A percentile compares a stretch with the other conserved stretches of the same genome.
Evolutionary conservation across 202 grass and related monocot genomes (phyloP).

Genomic region (Schoenoplectus tabernaemontani): DNA sequence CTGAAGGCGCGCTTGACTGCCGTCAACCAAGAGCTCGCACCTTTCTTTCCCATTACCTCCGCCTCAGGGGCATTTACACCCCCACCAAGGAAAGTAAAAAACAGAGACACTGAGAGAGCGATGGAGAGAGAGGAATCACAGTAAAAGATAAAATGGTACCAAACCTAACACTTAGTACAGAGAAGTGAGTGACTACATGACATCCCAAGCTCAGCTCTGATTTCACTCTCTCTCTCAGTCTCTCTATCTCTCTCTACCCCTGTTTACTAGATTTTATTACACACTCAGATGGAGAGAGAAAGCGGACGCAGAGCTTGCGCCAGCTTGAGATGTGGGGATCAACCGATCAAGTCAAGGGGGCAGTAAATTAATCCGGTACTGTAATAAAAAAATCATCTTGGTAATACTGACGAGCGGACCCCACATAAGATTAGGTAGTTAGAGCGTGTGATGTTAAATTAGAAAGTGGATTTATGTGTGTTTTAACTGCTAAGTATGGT

Average conservation of each 20-base stretch:
- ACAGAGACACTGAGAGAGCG: neutral
- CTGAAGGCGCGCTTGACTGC: conserved; percentile 91
- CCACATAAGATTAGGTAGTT: neutral
- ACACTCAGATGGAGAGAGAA: conserved; percentile 6
- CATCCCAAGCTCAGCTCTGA: conserved; percentile 16
- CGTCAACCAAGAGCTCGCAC: conserved; percentile 80
- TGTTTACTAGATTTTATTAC: conserved; percentile 24
- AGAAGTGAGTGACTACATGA: conserved; percentile 35
- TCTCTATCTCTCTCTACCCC: conserved; percentile 1
- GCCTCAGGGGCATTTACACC: neutral
- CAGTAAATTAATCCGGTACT: neutral
- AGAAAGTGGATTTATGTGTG: neutral
- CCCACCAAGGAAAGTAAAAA: conserved; percentile 34
- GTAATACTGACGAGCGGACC: neutral
- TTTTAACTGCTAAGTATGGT: conserved; percentile 12
- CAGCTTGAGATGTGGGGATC: neutral
- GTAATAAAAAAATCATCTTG: neutral
- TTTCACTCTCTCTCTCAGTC: conserved; percentile 13
- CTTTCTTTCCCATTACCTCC: conserved; percentile 80
- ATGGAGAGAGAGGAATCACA: neutral
- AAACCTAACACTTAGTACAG: neutral
- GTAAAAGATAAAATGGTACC: conserved; percentile 24
- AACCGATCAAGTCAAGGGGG: neutral
- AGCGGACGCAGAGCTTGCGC: neutral
- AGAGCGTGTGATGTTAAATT: neutral